Evolutionary conservation across 2,329 filamentous ascomycete genomes (phyloP), one percentile per base, ranked within the genome.

Genomic region (Botrytis cinerea): DNA sequence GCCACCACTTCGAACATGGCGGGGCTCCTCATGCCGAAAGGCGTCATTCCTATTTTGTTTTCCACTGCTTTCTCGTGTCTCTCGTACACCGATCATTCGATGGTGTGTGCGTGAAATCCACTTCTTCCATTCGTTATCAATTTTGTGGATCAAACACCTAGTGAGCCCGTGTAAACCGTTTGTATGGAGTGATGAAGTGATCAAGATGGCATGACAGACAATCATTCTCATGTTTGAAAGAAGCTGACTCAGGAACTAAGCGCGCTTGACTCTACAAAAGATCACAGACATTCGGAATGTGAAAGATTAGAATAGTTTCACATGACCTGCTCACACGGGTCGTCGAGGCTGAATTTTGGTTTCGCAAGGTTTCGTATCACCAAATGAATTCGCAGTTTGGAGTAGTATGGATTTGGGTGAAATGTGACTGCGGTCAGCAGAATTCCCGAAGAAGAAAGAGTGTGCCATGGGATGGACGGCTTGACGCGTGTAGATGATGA

Each of bases 11-110:
- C 25, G 8, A 32, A 46, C 2, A 45, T 72, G 57, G 70, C 70
- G 70, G 70, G 70, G 70, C 59, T 64, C 43, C 45, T 64, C 70
- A 71, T 71, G 70, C 70, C 59, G 70, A 72, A 64, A 66, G 35
- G 70, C 70, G 70, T 72, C 70, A 72, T 72, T 71, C 70, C 51
- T 64, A 22, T 40, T 71, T 68, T 22, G 48, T 43, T 64, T 48
- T 51, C 46, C 38, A 54, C 12, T 72, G 45, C 61, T 51, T 66
- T 54, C 38, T 71, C n/a, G 46, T 54, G 59, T 71, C 54, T 63
- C 43, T 38, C 8, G n/a, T 62, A 66, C 60, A 67, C n/a, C 35
- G 70, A 72, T 67, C 70, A 54, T 54, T 45, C 20, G 0, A 32
- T 45, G 70, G 70, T 46, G 28, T 72, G 70, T 72, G 70, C 70